Base-by-base conservation (phyloP, 768 basidiomycete genomes). In the Lactarius hengduanensis region DNA sequence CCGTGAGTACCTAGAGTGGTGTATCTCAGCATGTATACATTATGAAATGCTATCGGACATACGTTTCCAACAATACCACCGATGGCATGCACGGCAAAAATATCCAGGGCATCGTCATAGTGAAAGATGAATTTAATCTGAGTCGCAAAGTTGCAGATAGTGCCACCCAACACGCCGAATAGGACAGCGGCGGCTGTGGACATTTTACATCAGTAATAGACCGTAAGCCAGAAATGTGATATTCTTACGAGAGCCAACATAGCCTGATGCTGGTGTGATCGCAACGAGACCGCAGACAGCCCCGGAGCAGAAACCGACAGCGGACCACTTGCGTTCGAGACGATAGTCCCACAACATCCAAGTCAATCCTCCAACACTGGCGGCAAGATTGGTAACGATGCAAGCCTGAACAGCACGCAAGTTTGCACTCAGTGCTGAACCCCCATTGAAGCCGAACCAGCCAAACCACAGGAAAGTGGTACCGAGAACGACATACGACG, bases 321-420 rank as follows among this genome's bases (percentile, higher is more conserved):
- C 90, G 59, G 86, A 88, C 95, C 94, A 97, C 75, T 97, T 96
- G 76, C 84, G 84, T 77, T 97, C 96, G 57, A 97, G 83, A 65
- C 96, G 88, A 77, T 86, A 98, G 80, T 98, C 96, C 92, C 87
- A 91, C 61, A 95, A 77, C 92, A 96, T 94, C 93, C 94, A 96
- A 4, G 90, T 91, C 65, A 96, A 68, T 4, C 92, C 94, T 47
- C 89, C 94, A n/a, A 93, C 89, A 59, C 84, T 84, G 1, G 94
- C 96, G 2, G 94, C 91, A 63, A 98, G 78, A 77, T 98, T 98
- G 65, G 96, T 98, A 70, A 94, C 90, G 70, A 96, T 90, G 78
- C 93, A 92, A 2, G 96, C 94, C 75, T 91, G 83, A 15, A 88
- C 84, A 8, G 94, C 96, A 70, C 93, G 86, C 67, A 96, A 79